Conservation (phyloP, 73 alveolate genomes). For the Urostyla sp. region DNA sequence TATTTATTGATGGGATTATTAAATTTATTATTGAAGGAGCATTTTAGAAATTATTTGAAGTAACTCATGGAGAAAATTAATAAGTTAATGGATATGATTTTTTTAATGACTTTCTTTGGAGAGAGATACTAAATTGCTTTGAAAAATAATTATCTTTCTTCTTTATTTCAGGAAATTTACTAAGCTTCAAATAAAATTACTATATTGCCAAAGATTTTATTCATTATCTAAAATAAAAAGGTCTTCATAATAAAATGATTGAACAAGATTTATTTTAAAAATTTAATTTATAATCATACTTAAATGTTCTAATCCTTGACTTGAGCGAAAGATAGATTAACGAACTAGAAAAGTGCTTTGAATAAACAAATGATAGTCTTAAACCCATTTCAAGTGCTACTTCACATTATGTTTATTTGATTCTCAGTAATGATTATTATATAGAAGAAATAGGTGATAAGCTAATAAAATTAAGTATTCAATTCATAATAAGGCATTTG, state of each 20-base stretch:
- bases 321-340: conserved; percentile 1
- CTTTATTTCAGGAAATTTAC: neutral
- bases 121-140: neutral
- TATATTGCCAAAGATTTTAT: conserved; percentile 8
- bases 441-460: conserved; percentile 45
- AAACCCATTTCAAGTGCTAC: conserved; percentile 12
- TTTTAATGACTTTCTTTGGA: conserved; percentile 28
- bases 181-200: conserved; percentile 1
- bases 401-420: neutral
- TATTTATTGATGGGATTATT: neutral
- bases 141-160: conserved; percentile 19
- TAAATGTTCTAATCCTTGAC: conserved; percentile 25
- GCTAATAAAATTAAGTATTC: conserved; percentile 17
- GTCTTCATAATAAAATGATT: neutral
- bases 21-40: conserved; percentile 4
- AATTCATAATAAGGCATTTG: conserved; percentile 33
- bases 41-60: neutral
- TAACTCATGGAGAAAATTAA: neutral
- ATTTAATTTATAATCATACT: conserved; percentile 32
- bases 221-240: neutral
- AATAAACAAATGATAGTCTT: conserved; percentile 25
- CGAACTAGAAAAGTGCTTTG: conserved; percentile 44
- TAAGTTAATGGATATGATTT: neutral
- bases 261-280: conserved; percentile 1
- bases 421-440: conserved; percentile 20